phyloP scores from a whole-genome alignment of 371 early-diverging fungal species.

The Blyttiomyces sp. region DNA sequence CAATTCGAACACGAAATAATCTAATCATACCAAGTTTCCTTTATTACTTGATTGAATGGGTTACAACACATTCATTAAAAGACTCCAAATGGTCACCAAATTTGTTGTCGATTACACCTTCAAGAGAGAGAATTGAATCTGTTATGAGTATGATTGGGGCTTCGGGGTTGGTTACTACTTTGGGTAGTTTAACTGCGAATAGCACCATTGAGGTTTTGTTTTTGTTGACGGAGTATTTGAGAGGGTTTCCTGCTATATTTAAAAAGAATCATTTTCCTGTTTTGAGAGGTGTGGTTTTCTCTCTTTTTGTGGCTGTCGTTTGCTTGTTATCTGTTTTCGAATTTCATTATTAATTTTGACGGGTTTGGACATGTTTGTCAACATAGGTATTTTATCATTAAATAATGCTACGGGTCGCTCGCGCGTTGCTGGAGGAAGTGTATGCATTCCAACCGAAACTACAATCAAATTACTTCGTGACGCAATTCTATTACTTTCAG shows the following conservation, averaged over 20 bases:
- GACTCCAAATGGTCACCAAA: not conserved
- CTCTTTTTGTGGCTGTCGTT: not conserved
- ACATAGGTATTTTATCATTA: conserved; percentile 13
- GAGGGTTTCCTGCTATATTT: not conserved
- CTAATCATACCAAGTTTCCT: not conserved
- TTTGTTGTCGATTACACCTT: not conserved
- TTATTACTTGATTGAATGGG: conserved; percentile 4
- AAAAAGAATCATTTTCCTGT: conserved; percentile 13
- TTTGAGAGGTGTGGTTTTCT: conserved; percentile 9
- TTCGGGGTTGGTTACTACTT: not conserved
- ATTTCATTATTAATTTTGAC: not conserved
- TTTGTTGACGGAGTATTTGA: not conserved
- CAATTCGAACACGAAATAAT: conserved; percentile 1
- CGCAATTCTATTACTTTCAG: conserved; percentile 3
- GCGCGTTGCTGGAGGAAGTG: conserved; percentile 9
- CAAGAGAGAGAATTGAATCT: conserved; percentile 1
- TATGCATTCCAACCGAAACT: conserved; percentile 12
- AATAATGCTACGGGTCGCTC: conserved; percentile 5
- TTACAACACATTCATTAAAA: not conserved
- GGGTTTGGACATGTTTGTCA: too few relatives aligned
- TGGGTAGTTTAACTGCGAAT: not conserved
- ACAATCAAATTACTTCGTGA: conserved; percentile 9
- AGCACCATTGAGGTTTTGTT: conserved; percentile 1
- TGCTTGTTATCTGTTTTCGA: not conserved
- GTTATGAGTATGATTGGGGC: too few relatives aligned